Evolutionary conservation across 495 filamentous ascomycete genomes (phyloP).

Genomic region (Talaromyces liani): DNA sequence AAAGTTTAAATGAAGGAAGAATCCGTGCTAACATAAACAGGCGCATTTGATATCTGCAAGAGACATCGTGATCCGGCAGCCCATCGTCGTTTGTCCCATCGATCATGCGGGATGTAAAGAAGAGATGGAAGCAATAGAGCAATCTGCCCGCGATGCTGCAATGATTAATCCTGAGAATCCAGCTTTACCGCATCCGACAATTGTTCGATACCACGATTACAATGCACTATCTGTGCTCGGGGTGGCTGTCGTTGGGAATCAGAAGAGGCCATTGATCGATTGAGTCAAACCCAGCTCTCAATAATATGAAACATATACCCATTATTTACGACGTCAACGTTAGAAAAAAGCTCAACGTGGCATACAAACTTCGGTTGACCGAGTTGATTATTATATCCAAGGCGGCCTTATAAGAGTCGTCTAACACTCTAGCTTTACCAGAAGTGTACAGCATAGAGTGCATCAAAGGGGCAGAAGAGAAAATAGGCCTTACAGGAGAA

Average conservation of each 20-base stretch:
- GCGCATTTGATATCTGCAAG: constrained; percentile 83
- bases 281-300: neutral
- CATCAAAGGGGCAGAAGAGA: neutral
- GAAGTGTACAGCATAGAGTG: neutral
- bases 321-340: neutral
- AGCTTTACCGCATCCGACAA: constrained; percentile 73
- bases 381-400: neutral
- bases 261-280: constrained; percentile 86
- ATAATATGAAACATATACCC: neutral
- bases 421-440: neutral
- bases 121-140: constrained; percentile 96
- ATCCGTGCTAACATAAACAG: constrained; percentile 36
- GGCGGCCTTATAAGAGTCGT: neutral
- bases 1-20: neutral
- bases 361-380: neutral
- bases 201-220: constrained; percentile 69
- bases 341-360: neutral
- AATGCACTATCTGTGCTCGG: constrained; percentile 72
- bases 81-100: constrained; percentile 91
- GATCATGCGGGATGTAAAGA: constrained; percentile 95
- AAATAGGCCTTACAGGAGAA: neutral
- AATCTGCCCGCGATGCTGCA: constrained; percentile 85
- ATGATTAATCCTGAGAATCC: constrained; percentile 83
- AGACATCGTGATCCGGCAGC: constrained; percentile 86
- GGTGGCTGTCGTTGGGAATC: constrained; percentile 74